Evolutionary conservation across 495 filamentous ascomycete species (phyloP).

Genomic region (Aspergillus egyptiacus): DNA sequence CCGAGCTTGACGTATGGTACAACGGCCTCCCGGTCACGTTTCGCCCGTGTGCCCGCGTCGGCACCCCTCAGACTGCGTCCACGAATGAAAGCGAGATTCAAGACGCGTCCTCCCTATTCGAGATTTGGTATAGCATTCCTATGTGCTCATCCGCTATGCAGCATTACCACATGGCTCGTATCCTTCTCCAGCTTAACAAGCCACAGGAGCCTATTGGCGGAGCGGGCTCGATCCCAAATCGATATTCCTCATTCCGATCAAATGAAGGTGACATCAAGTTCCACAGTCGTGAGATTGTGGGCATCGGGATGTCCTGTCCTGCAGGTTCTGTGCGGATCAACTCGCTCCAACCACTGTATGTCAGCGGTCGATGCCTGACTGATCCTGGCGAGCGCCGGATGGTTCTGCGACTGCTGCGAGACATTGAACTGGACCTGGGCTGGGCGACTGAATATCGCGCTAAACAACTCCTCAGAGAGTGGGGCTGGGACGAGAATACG

Average conservation of each 20-base stretch:
- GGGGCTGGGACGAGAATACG: slow-evolving; percentile 41
- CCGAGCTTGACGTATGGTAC: slow-evolving; percentile 55
- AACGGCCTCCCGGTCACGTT: slow-evolving; percentile 53
- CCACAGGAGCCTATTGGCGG: slow-evolving; percentile 51
- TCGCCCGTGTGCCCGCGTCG: slow-evolving; percentile 43
- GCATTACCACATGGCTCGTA: slow-evolving; percentile 59
- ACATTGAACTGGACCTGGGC: slow-evolving; percentile 53
- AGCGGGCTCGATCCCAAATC: slow-evolving; percentile 43
- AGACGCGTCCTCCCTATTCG: slow-evolving; percentile 41
- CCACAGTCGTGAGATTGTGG: slow-evolving; percentile 54
- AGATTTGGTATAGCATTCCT: slow-evolving; percentile 57
- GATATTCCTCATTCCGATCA: slow-evolving; percentile 48
- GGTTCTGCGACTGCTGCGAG: slow-evolving; percentile 48
- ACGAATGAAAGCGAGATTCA: slow-evolving; percentile 20
- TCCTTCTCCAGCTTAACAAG: slow-evolving; percentile 56
- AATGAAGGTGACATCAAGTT: slow-evolving; percentile 48
- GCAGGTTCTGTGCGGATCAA: slow-evolving; percentile 54
- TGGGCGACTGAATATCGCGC: slow-evolving; percentile 62
- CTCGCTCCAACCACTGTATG: slow-evolving; percentile 55
- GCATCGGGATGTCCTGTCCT: slow-evolving; percentile 49
- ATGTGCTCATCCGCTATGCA: slow-evolving; percentile 63
- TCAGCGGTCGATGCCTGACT: slow-evolving; percentile 54
- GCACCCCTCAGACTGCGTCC: slow-evolving; percentile 17
- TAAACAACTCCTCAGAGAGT: slow-evolving; percentile 50
- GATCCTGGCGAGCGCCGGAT: slow-evolving; percentile 45